Evolutionary conservation across 192 early-diverging fungal genomes (phyloP), one percentile per base, ranked within the genome.

Genomic region (Umbelopsis sp.): DNA sequence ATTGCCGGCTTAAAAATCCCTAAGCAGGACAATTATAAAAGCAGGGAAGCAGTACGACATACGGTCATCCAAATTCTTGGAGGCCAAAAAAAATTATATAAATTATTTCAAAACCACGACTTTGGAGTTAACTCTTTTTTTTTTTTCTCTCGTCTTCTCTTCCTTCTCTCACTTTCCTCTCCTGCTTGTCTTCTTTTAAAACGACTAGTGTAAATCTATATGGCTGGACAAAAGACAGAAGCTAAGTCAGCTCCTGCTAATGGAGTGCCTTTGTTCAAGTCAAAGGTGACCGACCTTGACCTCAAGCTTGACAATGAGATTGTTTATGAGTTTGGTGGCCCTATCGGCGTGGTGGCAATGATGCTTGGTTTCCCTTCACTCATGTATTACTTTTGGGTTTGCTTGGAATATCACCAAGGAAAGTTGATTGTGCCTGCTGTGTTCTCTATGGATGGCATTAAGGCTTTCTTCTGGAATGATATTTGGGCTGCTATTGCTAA

Each of bases 351-450:
- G 11, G 78, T 81, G 12, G 85, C 87, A 23, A 92, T 92, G 88
- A 91, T 92, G 80, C 47, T 90, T 23, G 87, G 89, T 22, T 91
- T 92, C 71, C 91, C 91, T 55, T 68, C 80, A 49, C 78, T 91
- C 45, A 92, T 92, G 91, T 88, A 82, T 69, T 92, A 92, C 74
- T 85, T 90, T 69, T 91, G 86, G 82, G 80, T 89, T 46, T 92
- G 87, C 69, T 78, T 92, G 46, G 86, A 90, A 77, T 84, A 85
- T 75, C 85, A 90, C 74, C 74, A 82, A 72, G 91, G 91, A 46
- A 77, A 79, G 46, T 74, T 92, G 37, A 58, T 71, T 25, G 23
- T 46, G 16, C 78, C 78, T 46, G 35, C 50, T 41, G 75, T 82
- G 37, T 70, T 78, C 35, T 84, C 87, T 15, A 12, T 70, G 18